Base-by-base conservation (phyloP, 345 rosid species). In the Gossypium anomalum region DNA sequence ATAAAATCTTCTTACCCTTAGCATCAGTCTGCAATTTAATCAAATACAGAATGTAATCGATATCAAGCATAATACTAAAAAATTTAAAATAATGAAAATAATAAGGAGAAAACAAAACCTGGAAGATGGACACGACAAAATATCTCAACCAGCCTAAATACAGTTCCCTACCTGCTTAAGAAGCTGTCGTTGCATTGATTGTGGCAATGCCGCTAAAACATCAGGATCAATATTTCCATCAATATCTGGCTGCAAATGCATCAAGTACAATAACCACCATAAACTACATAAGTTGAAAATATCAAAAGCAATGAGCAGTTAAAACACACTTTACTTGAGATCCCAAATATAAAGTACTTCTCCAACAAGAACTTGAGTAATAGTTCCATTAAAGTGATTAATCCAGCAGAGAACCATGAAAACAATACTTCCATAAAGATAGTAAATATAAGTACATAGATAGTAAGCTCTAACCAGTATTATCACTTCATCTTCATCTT, bases 191-290 rank as follows among this genome's bases (percentile, higher is more conserved):
- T 90, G 92, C 89, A 93, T 86, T 43, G 97, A 91, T 70, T 91
- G 87, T 70, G 98, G 98, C 85, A 93, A 84, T 78, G 97, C 87
- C 65, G 93, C 91, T 76, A 93, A 88, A 76, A 93, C 87, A 82
- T 87, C 90, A 74, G 89, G 90, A 85, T 93, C 98, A 78, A 93
- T 80, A 79, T 81, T 82, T 70, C 90, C 93, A 63, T 75, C 81
- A 81, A 88, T 78, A 72, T n/a, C 85, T 78, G 90, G 80, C 88
- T 85, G 78, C 16, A 74, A 71, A 52, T 56, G 55, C 74, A 69
- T 69, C 58, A 57, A 76, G 34, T 15, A 56, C 16, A 57, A 8
- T 16, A 10, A n/a, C 48, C 49, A 53, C 67, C 41, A 57, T 55
- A 67, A 53, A 67, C 41, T 8, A 56, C 48, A 56, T 6, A 53